A percentile compares a stretch with the other conserved stretches of the same genome.
Conservation (phyloP, 495 filamentous ascomycete genomes). For the Terfezia claveryi region DNA sequence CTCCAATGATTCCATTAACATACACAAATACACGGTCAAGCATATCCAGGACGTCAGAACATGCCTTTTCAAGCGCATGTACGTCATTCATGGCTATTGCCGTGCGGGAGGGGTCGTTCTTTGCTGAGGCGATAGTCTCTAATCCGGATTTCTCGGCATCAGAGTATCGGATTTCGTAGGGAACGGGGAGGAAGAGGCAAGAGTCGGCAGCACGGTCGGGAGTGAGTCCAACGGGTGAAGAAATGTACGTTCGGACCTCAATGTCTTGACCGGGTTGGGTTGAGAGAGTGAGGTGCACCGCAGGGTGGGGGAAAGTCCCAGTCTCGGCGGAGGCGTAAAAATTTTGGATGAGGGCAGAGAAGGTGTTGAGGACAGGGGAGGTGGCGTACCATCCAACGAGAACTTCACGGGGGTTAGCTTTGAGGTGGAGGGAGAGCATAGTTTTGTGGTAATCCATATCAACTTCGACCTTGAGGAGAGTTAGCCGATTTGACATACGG, state of each 20-base stretch:
- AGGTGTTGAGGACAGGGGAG: conserved; percentile 83
- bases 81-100: conserved; percentile 61
- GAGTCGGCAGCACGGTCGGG: conserved; percentile 83
- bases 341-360: conserved; percentile 95
- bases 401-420: conserved; percentile 81
- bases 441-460: conserved; percentile 99
- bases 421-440: conserved; percentile 83
- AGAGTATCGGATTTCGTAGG: conserved; percentile 73
- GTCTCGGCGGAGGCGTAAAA: conserved; percentile 95
- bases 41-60: conserved; percentile 68
- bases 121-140: conserved; percentile 62
- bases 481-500: not conserved
- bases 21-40: conserved; percentile 77
- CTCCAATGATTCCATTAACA: conserved; percentile 54
- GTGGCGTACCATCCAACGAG: conserved; percentile 98
- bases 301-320: conserved; percentile 87
- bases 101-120: conserved; percentile 51
- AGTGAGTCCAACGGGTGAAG: conserved; percentile 80
- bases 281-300: conserved; percentile 83
- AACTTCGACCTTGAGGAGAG: conserved; percentile 48
- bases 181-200: conserved; percentile 89
- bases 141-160: conserved; percentile 84
- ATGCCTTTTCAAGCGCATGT: conserved; percentile 57
- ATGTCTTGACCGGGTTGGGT: conserved; percentile 69
- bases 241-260: conserved; percentile 76